Evolutionary conservation across 106 monocot genomes (phyloP), one percentile per base, ranked within the genome.

Genomic region (Allium fistulosum): DNA sequence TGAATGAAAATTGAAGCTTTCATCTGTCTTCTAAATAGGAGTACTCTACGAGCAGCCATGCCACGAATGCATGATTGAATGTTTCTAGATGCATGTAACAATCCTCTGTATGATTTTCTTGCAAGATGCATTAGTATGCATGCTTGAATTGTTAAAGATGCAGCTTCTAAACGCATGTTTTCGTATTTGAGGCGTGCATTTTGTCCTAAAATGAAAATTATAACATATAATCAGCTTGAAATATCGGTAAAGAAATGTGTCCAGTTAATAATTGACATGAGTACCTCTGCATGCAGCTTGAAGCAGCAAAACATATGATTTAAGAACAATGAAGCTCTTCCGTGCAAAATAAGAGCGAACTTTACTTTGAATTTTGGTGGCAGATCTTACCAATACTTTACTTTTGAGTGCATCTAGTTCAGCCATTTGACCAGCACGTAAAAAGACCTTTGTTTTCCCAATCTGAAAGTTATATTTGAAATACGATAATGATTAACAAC

Each of bases 341-440:
- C 72, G 81, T 64, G 77, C 75, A 53, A 78, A 58, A 73, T 81
- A 61, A 28, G 81, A 63, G 27, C 85, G 62, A 53, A 81, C 52
- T 74, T 78, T 81, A 67, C 81, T 81, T 61, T 85, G 85, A 71
- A 85, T 85, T 69, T 74, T 85, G 57, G 71, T 78, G 27, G 85
- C 85, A 56, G 85, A 81, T 69, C 52, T 51, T 63, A 75, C 77
- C 48, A 85, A 37, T 10, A 85, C 75, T 65, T 75, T 81, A 49
- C 63, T 76, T 53, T 81, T 80, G 26, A 67, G 56, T 49, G 85
- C 80, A 81, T 85, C 85, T 51, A 94, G 70, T 66, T 94, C 86
- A 59, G 93, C 93, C 93, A 94, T 94, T 66, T 94, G 93, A 59
- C 93, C 93, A 61, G 93, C 93, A 58, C 93, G 81, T 17, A 85